Conservation (phyloP, 1,284 basidiomycete species). For the Boletus sp. region DNA sequence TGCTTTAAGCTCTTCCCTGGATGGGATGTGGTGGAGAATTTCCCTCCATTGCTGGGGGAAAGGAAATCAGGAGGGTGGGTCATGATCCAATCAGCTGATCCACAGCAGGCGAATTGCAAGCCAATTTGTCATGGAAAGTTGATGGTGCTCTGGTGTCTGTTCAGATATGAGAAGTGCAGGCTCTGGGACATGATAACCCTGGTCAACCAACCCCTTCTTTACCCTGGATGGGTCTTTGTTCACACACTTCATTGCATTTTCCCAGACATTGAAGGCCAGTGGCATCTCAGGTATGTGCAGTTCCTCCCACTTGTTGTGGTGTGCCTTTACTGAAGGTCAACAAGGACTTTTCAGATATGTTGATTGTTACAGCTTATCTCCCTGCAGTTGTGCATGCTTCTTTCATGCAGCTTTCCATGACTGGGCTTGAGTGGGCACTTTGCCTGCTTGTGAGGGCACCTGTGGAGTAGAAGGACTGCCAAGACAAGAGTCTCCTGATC, state of each 20-base stretch:
- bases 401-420: background rate
- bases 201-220: background rate
- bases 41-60: background rate
- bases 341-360: background rate
- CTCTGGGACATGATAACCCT: background rate
- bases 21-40: background rate
- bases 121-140: background rate
- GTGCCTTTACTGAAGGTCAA: background rate
- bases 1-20: background rate
- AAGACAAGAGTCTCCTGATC: no score
- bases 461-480: background rate
- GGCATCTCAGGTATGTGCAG: background rate
- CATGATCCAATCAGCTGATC: background rate
- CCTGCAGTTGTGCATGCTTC: background rate
- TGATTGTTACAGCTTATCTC: background rate
- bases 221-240: background rate
- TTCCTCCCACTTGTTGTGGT: background rate
- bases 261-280: background rate
- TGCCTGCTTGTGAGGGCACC: constrained; percentile 1
- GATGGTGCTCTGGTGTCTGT: background rate
- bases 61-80: background rate
- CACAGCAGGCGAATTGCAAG: background rate
- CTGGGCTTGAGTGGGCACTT: background rate
- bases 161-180: background rate
- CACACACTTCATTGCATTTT: background rate